Evolutionary conservation across 371 early-diverging fungal genomes (phyloP), one percentile per base, ranked within the genome.

Genomic region (Syncephalastrum racemosum): DNA sequence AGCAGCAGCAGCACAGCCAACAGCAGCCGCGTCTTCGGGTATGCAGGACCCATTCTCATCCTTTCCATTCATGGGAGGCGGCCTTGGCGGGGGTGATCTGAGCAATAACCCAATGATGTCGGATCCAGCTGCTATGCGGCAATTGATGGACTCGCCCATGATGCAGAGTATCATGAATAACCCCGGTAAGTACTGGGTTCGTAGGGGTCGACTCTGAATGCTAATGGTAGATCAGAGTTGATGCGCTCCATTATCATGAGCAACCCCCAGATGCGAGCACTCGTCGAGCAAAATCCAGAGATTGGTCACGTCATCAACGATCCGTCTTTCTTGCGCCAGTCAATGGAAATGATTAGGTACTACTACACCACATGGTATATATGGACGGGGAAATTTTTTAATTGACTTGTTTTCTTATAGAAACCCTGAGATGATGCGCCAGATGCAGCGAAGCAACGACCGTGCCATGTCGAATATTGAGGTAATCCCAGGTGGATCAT

Each of bases 381-480:
- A 0, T 16, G 18, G 16, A 16, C 14, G n/a, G 19, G 10, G 16
- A 36, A 6, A 51, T 6, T 20, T 5, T 7, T 36, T 27, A 3
- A 18, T 39, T 51, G 4, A n/a, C 19, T 13, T 20, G 16, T 22
- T 14, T 16, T 20, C 4, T 15, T n/a, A 40, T 62, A 77, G 88
- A 64, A 92, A 93, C 54, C 93, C 93, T 6, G 83, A 82, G 54
- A 73, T 90, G 54, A 88, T 91, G 90, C 79, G 85, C 54, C 90
- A 93, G 64, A 85, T 90, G 70, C 79, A 86, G 70, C 71, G 92
- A 64, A 91, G 90, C 71, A 90, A 91, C 62, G 94, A 93, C 66
- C 86, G 92, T 31, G 92, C 90, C 19, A 71, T 93, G 40, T 87
- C 90, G n/a, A 92, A 92, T 58, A 79, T 93, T 56, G 94, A 93